Conservation (phyloP, 257 asterid species). For the Rehmannia glutinosa region DNA sequence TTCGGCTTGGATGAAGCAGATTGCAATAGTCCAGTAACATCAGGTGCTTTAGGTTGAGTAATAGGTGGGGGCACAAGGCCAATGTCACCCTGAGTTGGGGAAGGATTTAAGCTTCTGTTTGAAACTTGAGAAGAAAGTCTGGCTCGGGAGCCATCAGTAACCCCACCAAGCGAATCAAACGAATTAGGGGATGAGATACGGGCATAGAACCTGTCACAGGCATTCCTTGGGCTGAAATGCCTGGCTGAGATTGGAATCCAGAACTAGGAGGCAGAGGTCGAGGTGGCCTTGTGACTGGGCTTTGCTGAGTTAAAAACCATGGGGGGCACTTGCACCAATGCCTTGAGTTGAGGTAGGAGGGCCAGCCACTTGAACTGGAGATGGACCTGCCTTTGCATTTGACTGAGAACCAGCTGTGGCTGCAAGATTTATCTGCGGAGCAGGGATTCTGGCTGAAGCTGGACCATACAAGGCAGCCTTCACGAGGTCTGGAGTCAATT, state of each 20-base stretch:
- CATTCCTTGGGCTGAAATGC: slow-evolving; percentile 42
- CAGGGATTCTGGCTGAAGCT: slow-evolving; percentile 90
- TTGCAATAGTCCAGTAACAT: slow-evolving; percentile 33
- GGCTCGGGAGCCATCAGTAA: slow-evolving; percentile 33
- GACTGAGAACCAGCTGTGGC: slow-evolving; percentile 40
- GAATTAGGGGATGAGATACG: slow-evolving; percentile 41
- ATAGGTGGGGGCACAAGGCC: slow-evolving; percentile 30
- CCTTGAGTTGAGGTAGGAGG: slow-evolving; percentile 40
- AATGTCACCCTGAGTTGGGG: slow-evolving; percentile 45
- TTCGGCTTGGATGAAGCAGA: slow-evolving; percentile 43
- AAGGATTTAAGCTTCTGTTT: slow-evolving; percentile 34
- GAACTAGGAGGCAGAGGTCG: slow-evolving; percentile 48
- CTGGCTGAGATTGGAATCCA: slow-evolving; percentile 57
- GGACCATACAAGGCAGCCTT: slow-evolving; percentile 89
- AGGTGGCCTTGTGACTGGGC: slow-evolving; percentile 48
- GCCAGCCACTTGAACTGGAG: slow-evolving; percentile 37
- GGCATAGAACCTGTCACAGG: slow-evolving; percentile 39
- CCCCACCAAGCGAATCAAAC: slow-evolving; percentile 37
- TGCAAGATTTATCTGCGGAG: slow-evolving; percentile 77
- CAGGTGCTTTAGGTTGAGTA: slow-evolving; percentile 44
- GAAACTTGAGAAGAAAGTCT: slow-evolving; percentile 55
- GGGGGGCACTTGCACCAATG: slow-evolving; percentile 36
- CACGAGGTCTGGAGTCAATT: slow-evolving; percentile 85
- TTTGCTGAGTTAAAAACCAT: slow-evolving; percentile 52
- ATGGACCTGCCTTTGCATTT: slow-evolving; percentile 36